Evolutionary conservation across 495 filamentous ascomycete species (phyloP).

Genomic region (Aspergillus baeticus): DNA sequence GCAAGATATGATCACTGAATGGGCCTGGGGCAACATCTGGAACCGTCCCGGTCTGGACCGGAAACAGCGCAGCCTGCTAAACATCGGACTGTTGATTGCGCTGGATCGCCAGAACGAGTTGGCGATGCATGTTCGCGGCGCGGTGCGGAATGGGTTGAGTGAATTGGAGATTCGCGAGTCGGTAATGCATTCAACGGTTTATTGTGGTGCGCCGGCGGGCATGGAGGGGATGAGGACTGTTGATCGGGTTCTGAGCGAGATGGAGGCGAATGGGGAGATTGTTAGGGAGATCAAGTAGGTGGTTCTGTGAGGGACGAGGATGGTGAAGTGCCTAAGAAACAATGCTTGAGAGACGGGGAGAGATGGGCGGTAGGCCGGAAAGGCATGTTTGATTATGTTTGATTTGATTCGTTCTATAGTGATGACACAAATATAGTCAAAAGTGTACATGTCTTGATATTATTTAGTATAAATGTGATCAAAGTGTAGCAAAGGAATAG

Average conservation of each 20-base stretch:
- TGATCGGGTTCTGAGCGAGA: conserved; percentile 18
- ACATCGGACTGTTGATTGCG: conserved; percentile 50
- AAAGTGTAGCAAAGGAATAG: too few relatives aligned
- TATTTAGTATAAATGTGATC: too few relatives aligned
- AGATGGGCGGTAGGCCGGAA: too few relatives aligned
- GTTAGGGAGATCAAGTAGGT: conserved; percentile 7
- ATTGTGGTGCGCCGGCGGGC: conserved; percentile 58
- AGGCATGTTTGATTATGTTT: too few relatives aligned
- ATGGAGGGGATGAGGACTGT: conserved; percentile 45
- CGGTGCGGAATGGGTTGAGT: conserved; percentile 51
- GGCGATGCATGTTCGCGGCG: conserved; percentile 52
- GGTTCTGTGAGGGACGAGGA: too few relatives aligned
- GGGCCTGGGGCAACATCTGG: conserved; percentile 56
- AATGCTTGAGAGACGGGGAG: too few relatives aligned
- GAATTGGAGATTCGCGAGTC: conserved; percentile 55
- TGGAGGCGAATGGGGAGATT: conserved; percentile 18
- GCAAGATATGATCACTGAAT: conserved; percentile 53
- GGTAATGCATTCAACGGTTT: conserved; percentile 42
- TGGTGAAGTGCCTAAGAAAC: too few relatives aligned
- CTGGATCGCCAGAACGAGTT: conserved; percentile 52
- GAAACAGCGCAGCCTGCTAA: conserved; percentile 52
- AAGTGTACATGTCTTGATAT: too few relatives aligned
- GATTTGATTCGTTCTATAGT: too few relatives aligned
- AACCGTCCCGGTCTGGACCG: conserved; percentile 51
- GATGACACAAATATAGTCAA: too few relatives aligned